Base-by-base conservation (phyloP, 2,329 filamentous ascomycete genomes). In the Ophiocordyceps camponoti-rufipedis region DNA sequence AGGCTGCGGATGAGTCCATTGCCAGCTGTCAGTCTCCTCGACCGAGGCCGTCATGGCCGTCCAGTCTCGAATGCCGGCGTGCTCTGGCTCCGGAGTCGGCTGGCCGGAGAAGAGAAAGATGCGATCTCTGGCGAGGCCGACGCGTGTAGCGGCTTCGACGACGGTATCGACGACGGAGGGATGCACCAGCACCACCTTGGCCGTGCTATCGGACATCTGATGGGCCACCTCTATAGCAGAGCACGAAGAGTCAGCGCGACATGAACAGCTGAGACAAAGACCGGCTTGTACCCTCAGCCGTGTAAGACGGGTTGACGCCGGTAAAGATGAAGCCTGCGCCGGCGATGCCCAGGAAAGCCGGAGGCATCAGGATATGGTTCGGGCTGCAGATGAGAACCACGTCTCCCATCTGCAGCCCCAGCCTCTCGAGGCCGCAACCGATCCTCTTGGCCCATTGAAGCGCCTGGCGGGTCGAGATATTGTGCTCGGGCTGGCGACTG, bases 291-390 rank as follows among this genome's bases (percentile, higher is more conserved):
- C 69, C 69, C 47, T 61, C 58, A 13, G 65, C 57, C 1, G 69
- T 73, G 50, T 71, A 74, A 10, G 61, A 60, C 13, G 72, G 70
- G 52, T 74, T 75, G 5, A 66, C 69, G 18, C 70, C 72, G 44
- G 66, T 74, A 56, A 76, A 77, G 19, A 70, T 63, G 47, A 62
- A 67, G 3, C 71, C 70, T 19, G 65, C 64, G 0, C 71, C 72
- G 1, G 72, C 66, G 38, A 72, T 66, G 3, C 69, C 72, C 5
- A 75, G 58, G 51, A 73, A 75, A 13, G 68, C 67, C 4, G 69
- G 67, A 0, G 72, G 72, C 1, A 75, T 65, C 49, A 70, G 72
- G 38, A 76, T 67, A 49, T 74, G 69, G 52, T 75, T 76, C 2
- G 68, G 64, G 0, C 68, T 69, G 51, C 68, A 71, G 41, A 74